Conservation (phyloP, 1,139 yeast genomes). For the Candida freyschussii region DNA sequence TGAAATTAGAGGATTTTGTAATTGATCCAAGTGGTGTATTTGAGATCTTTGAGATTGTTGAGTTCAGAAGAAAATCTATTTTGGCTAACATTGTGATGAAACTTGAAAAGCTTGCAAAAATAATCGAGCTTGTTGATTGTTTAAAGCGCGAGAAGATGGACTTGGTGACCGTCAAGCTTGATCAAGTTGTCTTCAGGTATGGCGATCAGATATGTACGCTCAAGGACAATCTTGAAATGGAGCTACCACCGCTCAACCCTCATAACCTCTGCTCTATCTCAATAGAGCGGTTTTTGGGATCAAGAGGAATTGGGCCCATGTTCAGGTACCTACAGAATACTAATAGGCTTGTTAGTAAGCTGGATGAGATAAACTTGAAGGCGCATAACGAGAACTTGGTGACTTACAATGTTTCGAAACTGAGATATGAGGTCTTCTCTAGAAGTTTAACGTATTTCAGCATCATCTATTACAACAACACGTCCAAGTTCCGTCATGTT, state of each 20-base stretch:
- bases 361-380: constrained; percentile 10
- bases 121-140: constrained; percentile 22
- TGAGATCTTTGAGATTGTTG: constrained; percentile 20
- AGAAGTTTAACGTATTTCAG: constrained; percentile 20
- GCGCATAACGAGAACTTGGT: constrained; percentile 6
- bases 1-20: constrained; percentile 18
- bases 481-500: constrained; percentile 4
- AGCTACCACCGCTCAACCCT: constrained; percentile 21
- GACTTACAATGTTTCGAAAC: constrained; percentile 4
- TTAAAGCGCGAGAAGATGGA: constrained; percentile 19
- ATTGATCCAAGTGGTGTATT: constrained; percentile 22
- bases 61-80: constrained; percentile 15
- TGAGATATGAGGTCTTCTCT: constrained; percentile 19
- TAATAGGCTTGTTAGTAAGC: constrained; percentile 16
- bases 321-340: constrained; percentile 23
- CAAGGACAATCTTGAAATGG: constrained; percentile 20
- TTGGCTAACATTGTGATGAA: constrained; percentile 17
- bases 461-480: constrained; percentile 18
- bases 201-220: constrained; percentile 20
- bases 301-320: constrained; percentile 20
- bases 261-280: constrained; percentile 22
- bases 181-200: constrained; percentile 24
- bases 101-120: constrained; percentile 20
- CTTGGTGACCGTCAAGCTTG: constrained; percentile 22
- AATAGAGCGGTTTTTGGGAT: constrained; percentile 19